phyloP scores from a whole-genome alignment of 2,329 filamentous ascomycete species.

The Talaromyces verruculosus region DNA sequence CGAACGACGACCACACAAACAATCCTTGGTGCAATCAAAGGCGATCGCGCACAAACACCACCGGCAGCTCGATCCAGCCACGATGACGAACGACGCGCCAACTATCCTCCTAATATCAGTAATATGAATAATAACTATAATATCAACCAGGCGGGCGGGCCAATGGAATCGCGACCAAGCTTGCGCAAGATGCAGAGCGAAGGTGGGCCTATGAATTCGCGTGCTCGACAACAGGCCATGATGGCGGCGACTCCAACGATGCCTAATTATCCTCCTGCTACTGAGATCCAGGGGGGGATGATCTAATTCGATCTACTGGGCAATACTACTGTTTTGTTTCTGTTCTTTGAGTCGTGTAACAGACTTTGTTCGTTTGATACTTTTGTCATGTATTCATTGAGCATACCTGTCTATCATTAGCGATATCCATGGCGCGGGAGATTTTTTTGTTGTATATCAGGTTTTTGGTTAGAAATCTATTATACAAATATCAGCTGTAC shows the following conservation, averaged over 20 bases:
- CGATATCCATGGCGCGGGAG: slow-evolving; percentile 19
- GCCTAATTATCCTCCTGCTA: slow-evolving; percentile 27
- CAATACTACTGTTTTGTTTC: background rate
- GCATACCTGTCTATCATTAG: slow-evolving; percentile 14
- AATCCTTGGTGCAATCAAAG: slow-evolving; percentile 41
- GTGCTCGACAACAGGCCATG: slow-evolving; percentile 45
- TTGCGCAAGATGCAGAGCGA: slow-evolving; percentile 54
- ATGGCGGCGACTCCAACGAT: slow-evolving; percentile 32
- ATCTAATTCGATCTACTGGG: slow-evolving; percentile 31
- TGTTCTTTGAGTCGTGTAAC: background rate
- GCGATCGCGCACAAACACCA: slow-evolving; percentile 31
- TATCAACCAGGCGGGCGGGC: background rate
- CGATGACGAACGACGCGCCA: slow-evolving; percentile 44
- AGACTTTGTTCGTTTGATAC: background rate
- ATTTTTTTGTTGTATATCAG: background rate
- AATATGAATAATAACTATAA: slow-evolving; percentile 13
- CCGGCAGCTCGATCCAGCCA: slow-evolving; percentile 27
- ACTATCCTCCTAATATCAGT: slow-evolving; percentile 20
- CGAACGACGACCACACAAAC: slow-evolving; percentile 49
- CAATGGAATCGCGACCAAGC: slow-evolving; percentile 39
- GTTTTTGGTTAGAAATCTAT: background rate
- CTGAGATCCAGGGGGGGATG: slow-evolving; percentile 37
- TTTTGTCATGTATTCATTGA: background rate
- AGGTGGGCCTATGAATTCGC: slow-evolving; percentile 49
- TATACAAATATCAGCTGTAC: background rate